Base-by-base conservation (phyloP, 2,329 filamentous ascomycete species). In the Alternaria incomplexa region DNA sequence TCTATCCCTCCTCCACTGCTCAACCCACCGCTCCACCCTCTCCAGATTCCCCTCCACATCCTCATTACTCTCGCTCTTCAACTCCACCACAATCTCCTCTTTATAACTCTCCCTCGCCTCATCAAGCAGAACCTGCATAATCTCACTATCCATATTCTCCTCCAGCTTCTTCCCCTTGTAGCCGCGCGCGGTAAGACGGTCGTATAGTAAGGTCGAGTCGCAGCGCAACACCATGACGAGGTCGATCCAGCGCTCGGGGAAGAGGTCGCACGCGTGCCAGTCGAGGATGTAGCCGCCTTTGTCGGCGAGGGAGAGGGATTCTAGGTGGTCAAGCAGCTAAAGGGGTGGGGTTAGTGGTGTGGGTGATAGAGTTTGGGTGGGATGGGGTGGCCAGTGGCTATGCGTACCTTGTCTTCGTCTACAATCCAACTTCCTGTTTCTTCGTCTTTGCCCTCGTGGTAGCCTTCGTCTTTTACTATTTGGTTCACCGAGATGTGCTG, bases 181-280 rank as follows among this genome's bases (percentile, higher is more conserved):
- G 65, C 93, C 91, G 69, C 94, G 87, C 45, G 87, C 87, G 57
- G 87, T 88, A 57, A 99, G 82, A 56, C 96, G 88, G 79, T 99
- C 96, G 77, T 96, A 98, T 3, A 97, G 86, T 13, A 91, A 84
- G 20, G 87, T 88, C 17, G 93, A 93, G 71, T 96, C 89, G 59
- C 92, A 93, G 48, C 96, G 87, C 66, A 99, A 81, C 58, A 99
- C 96, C 6, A 98, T 91, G 1, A 99, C 94, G 3, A 99, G 87
- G 79, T 99, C 96, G 76, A 99, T 91, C 93, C 94, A 96, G 75
- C 91, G 91, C 77, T 91, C 90, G 3, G 96, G 96, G 76, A 98
- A 98, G 22, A 98, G 83, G 74, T 98, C 96, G 83, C 95, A 98
- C 3, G 94, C 95, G 81, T 99, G 96, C 95, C 96, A 99, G 83